phyloP scores from a whole-genome alignment of 2,329 filamentous ascomycete genomes.

The Sarocladium oryzae region DNA sequence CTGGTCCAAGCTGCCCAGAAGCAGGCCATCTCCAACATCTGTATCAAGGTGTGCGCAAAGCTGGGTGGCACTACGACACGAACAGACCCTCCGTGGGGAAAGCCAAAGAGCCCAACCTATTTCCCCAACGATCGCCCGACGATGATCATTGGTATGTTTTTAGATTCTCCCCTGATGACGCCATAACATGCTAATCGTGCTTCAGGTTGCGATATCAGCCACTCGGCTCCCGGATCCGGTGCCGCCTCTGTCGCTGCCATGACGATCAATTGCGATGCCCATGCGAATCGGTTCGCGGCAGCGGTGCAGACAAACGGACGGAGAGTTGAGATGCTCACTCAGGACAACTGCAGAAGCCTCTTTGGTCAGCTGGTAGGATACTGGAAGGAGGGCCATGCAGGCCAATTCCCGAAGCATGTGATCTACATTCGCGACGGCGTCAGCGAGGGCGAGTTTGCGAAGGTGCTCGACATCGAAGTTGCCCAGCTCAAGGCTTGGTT shows the following conservation, averaged over 20 bases:
- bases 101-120: constrained; percentile 18
- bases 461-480: constrained; percentile 77
- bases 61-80: constrained; percentile 72
- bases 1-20: constrained; percentile 64
- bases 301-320: constrained; percentile 77
- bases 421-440: constrained; percentile 95
- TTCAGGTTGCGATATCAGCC: constrained; percentile 63
- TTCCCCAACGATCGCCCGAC: constrained; percentile 46
- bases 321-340: constrained; percentile 71
- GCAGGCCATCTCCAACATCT: constrained; percentile 90
- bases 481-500: constrained; percentile 59
- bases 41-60: constrained; percentile 97
- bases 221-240: constrained; percentile 60
- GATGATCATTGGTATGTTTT: constrained; percentile 70
- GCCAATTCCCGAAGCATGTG: constrained; percentile 56
- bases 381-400: constrained; percentile 55
- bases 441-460: constrained; percentile 74
- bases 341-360: constrained; percentile 58
- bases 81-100: constrained; percentile 28
- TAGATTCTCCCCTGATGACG: too few relatives aligned
- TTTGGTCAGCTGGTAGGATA: constrained; percentile 55
- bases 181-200: too few relatives aligned
- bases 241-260: constrained; percentile 67
- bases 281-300: constrained; percentile 70
- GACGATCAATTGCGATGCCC: constrained; percentile 69